Conservation (phyloP, 257 asterid genomes). For the Gynochthodes officinalis region DNA sequence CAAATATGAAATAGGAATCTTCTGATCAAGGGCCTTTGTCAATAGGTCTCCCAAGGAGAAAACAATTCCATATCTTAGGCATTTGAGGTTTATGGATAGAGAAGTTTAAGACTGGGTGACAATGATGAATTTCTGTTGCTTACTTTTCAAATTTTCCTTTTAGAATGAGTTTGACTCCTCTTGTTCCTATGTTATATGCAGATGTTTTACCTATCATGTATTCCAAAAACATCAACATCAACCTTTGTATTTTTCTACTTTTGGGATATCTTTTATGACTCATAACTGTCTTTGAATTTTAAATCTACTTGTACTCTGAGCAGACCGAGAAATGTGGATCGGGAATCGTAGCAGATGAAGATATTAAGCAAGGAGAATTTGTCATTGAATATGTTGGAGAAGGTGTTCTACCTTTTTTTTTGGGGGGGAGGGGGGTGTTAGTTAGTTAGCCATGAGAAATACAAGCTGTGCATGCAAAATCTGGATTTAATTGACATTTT, state of each 20-base stretch:
- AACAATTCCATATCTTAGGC: not conserved
- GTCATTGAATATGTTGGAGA: conserved; percentile 98
- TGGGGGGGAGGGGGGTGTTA: too few species aligned
- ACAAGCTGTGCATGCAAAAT: too few species aligned
- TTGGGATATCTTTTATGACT: conserved; percentile 1
- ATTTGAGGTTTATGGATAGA: not conserved
- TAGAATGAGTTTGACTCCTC: not conserved
- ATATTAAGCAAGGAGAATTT: conserved; percentile 78
- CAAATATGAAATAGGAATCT: not conserved
- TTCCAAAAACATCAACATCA: not conserved
- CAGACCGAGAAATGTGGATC: conserved; percentile 99
- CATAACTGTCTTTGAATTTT: conserved; percentile 2
- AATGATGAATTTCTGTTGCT: not conserved
- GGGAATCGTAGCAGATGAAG: conserved; percentile 93
- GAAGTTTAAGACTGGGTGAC: not conserved
- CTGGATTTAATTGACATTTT: not conserved
- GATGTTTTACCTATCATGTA: not conserved
- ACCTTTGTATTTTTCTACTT: not conserved
- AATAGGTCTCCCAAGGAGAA: not conserved
- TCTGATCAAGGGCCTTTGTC: not conserved
- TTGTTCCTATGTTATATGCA: not conserved
- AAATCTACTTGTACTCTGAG: conserved; percentile 17
- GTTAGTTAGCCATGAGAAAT: not conserved
- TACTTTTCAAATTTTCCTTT: not conserved
- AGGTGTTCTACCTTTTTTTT: conserved; percentile 44